These are phyloP conservation scores for Plantago major DNA, from an alignment of 257 asterid species.

Conservation along the genomic window DNA sequence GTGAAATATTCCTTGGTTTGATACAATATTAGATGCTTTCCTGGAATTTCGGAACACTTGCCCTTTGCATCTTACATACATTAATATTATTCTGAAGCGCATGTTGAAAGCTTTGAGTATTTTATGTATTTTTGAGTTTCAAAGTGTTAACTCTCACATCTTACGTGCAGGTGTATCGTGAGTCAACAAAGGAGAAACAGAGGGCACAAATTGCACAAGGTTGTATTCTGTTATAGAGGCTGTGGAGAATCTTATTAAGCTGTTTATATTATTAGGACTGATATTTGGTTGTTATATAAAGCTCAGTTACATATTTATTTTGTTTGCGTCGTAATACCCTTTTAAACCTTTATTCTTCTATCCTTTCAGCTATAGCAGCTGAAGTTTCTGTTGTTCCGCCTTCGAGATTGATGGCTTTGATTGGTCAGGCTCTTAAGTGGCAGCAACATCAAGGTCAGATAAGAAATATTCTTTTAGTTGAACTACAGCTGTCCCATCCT, in stretches of 20 bases:
- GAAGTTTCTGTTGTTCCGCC: conserved; percentile 99
- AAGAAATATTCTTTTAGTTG: conserved; percentile 11
- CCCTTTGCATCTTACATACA: too few species aligned
- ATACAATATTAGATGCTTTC: too few species aligned
- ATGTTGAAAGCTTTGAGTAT: background rate
- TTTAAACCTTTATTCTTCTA: conserved; percentile 20
- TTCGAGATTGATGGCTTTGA: conserved; percentile 90
- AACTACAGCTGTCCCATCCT: conserved; percentile 8
- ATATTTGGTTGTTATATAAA: background rate
- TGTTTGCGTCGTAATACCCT: conserved; percentile 17
- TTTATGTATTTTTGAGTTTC: background rate
- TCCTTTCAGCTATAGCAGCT: conserved; percentile 69
- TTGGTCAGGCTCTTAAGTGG: conserved; percentile 99
- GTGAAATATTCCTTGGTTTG: too few species aligned
- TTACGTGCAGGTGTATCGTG: conserved; percentile 64
- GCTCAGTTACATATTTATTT: background rate
- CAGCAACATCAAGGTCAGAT: conserved; percentile 97
- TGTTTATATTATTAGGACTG: background rate
- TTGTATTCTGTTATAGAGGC: conserved; percentile 2
- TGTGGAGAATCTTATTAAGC: background rate
- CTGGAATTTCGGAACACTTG: too few species aligned
- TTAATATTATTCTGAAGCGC: too few species aligned
- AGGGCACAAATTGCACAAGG: conserved; percentile 93
- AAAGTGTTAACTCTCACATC: conserved; percentile 17
- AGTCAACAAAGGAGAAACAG: conserved; percentile 79